phyloP scores from a whole-genome alignment of 2,329 filamentous ascomycete species.

The Trichoderma guizhouense region DNA sequence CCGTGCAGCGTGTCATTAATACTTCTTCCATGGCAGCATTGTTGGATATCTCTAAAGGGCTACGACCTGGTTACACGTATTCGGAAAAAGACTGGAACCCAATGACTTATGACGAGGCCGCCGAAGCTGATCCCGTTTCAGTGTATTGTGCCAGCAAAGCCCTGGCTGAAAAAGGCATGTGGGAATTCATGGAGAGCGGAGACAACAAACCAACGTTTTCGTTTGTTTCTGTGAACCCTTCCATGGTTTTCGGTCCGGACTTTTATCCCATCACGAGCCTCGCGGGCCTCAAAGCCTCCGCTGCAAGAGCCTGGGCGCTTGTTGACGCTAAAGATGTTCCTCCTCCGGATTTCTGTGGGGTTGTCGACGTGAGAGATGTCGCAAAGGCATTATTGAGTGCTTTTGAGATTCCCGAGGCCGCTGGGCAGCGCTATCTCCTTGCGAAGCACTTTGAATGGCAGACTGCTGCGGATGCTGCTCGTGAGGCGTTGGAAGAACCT shows the following conservation, averaged over 20 bases:
- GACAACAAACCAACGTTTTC: constrained; percentile 22
- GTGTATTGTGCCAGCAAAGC: constrained; percentile 34
- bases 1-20: background rate
- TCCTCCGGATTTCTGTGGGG: background rate
- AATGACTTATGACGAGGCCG: background rate
- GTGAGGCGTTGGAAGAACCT: background rate
- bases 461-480: background rate
- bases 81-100: background rate
- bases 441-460: background rate
- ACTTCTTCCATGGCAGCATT: background rate
- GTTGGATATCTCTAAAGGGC: background rate
- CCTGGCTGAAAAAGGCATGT: constrained; percentile 65
- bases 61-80: background rate
- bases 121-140: constrained; percentile 6
- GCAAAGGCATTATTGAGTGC: background rate
- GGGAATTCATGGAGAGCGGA: constrained; percentile 40
- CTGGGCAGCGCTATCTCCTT: background rate
- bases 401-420: background rate
- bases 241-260: background rate
- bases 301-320: background rate
- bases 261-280: background rate
- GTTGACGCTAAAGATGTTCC: background rate
- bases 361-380: background rate
- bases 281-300: background rate
- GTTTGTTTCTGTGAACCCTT: background rate